phyloP scores from a whole-genome alignment of 192 early-diverging fungal species.

The Umbelopsis vinacea region DNA sequence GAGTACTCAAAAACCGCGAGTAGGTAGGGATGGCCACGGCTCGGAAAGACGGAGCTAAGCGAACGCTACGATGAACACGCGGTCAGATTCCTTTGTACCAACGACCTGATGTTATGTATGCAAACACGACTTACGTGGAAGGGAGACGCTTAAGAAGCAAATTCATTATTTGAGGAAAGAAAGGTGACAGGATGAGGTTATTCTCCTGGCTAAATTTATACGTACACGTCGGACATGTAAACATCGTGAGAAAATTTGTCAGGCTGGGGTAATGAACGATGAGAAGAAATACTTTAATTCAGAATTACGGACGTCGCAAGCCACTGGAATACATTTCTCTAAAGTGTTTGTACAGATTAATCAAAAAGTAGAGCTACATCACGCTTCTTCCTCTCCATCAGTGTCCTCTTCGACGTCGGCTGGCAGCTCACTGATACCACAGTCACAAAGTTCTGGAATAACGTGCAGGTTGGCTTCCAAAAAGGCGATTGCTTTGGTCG shows the following conservation, averaged over 20 bases:
- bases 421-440: constrained; percentile 18
- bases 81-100: background rate
- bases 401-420: constrained; percentile 15
- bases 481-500: constrained; percentile 30
- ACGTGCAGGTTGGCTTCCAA: constrained; percentile 35
- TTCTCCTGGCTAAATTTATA: constrained; percentile 1
- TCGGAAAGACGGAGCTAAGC: background rate
- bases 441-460: constrained; percentile 40
- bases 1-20: constrained; percentile 32
- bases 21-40: constrained; percentile 27
- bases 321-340: background rate
- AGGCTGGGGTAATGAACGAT: background rate
- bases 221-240: background rate
- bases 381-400: background rate
- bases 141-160: constrained; percentile 21
- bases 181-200: background rate
- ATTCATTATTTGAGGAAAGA: constrained; percentile 9
- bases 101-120: background rate
- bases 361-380: background rate
- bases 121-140: constrained; percentile 3
- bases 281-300: background rate
- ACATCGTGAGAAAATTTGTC: constrained; percentile 25
- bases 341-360: background rate
- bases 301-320: background rate
- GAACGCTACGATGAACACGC: background rate